Evolutionary conservation across 192 early-diverging fungal species (phyloP), one percentile per base, ranked within the genome.

Genomic region (Mortierella hygrophila): DNA sequence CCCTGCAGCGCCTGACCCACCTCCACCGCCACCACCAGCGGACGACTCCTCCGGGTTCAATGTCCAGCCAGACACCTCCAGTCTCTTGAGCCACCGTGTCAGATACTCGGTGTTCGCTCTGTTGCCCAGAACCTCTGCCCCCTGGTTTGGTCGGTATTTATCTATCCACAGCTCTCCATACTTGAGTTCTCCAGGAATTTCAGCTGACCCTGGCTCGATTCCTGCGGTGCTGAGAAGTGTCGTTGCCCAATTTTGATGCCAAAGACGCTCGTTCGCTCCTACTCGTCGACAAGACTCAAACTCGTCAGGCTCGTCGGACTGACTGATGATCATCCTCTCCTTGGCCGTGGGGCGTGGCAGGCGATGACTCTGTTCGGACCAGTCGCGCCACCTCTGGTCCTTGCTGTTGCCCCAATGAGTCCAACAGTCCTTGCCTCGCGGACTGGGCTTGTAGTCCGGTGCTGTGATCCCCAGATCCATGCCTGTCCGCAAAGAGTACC

Each of bases 1-100:
- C 20, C 74, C 20, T 21, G n/a, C 54, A 35, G 29, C 13, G 29
- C 18, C 49, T 60, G 71, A 46, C 68, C 71, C 79, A n/a, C 5
- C 54, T 18, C 15, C 37, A 4, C 35, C 29, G 9, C 5, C 23
- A 29, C 38, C 69, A 47, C 15, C 38, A 8, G 72, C 20, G 6
- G 72, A 70, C 7, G 52, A 32, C 47, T 86, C 84, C 47, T 86
- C 84, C 23, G 84, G 79, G n/a, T 86, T 86, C 26, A 86, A 46
- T 0, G 84, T 81, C 84, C 84, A 86, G 21, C 84, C 84, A 18
- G 84, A 77, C 6, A 86, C 84, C 42, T 80, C 79, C 4, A 86
- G 63, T 23, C 84, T 68, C 40, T 71, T 70, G 40, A 86, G 79
- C 84, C 84, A 86, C n/a, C 80, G 79, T 9, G 79, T 81, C 42